Percentiles rank a stretch among this genome's conserved stretches.
These are phyloP conservation scores for Apophysomyces variabilis DNA, from an alignment of 371 early-diverging fungal species.

Conservation along the genomic window DNA sequence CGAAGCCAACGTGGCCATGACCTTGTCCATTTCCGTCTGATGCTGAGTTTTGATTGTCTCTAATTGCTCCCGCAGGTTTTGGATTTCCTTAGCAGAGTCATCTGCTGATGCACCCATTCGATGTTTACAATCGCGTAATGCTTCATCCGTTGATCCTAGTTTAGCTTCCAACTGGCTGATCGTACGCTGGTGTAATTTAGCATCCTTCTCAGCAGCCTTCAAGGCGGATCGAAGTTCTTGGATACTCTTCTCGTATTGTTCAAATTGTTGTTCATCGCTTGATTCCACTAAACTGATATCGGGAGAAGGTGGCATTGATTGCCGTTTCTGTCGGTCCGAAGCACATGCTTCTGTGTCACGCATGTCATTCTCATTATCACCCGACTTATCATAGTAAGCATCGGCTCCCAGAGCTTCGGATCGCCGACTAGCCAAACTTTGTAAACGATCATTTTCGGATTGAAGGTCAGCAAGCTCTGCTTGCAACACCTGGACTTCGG, in stretches of 20 bases:
- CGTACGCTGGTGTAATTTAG: slow-evolving; percentile 23
- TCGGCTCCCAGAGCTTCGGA: background rate
- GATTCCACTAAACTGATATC: background rate
- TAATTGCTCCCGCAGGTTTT: slow-evolving; percentile 13
- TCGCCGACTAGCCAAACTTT: background rate
- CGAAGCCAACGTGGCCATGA: slow-evolving; percentile 19
- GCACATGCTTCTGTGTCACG: background rate
- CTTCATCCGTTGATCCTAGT: slow-evolving; percentile 22
- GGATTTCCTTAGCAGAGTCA: slow-evolving; percentile 11
- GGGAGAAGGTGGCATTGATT: background rate
- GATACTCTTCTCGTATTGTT: slow-evolving; percentile 20
- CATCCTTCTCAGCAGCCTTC: slow-evolving; percentile 18
- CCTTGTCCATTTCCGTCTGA: slow-evolving; percentile 13
- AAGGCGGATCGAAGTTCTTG: slow-evolving; percentile 18
- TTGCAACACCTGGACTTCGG: slow-evolving; percentile 13
- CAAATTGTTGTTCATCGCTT: background rate
- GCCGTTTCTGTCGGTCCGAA: background rate
- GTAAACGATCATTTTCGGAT: background rate
- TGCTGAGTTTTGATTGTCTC: slow-evolving; percentile 11
- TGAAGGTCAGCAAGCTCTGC: slow-evolving; percentile 1
- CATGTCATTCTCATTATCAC: background rate
- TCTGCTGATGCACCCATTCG: background rate
- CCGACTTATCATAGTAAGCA: background rate
- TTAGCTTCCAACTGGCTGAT: slow-evolving; percentile 24
- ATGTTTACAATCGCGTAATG: slow-evolving; percentile 16